phyloP scores from a whole-genome alignment of 352 stramenopile genomes.

The Stephanocyclus meneghinianus region DNA sequence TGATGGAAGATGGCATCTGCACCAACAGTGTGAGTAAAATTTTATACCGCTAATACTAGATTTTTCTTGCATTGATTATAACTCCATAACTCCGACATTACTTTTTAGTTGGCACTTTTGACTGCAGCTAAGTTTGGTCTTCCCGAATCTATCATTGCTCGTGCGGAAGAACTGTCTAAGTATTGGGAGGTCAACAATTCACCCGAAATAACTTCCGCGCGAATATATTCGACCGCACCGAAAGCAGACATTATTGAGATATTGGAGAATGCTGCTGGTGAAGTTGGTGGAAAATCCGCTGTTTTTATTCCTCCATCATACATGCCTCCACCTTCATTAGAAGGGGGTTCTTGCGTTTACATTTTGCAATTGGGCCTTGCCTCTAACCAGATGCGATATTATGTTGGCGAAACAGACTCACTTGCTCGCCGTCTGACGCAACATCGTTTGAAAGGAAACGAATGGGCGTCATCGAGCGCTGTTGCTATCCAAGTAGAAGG shows the following conservation, averaged over 20 bases:
- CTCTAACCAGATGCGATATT: slow-evolving; percentile 51
- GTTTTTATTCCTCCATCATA: slow-evolving; percentile 35
- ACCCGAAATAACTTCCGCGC: slow-evolving; percentile 1
- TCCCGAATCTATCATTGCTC: slow-evolving; percentile 68
- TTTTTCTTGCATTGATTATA: neutral
- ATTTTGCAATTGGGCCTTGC: slow-evolving; percentile 59
- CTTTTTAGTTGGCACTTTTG: slow-evolving; percentile 69
- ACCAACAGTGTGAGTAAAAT: slow-evolving; percentile 56
- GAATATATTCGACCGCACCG: neutral
- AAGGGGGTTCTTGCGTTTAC: slow-evolving; percentile 80
- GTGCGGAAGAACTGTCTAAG: slow-evolving; percentile 65
- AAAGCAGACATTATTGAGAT: slow-evolving; percentile 39
- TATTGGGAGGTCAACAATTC: slow-evolving; percentile 12
- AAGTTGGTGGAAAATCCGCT: slow-evolving; percentile 6
- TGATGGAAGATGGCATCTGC: slow-evolving; percentile 84
- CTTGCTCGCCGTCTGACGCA: slow-evolving; percentile 63
- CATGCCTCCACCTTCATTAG: slow-evolving; percentile 61
- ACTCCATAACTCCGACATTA: neutral
- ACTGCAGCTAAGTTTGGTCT: slow-evolving; percentile 83
- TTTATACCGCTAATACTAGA: neutral
- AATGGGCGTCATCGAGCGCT: slow-evolving; percentile 47
- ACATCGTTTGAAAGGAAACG: slow-evolving; percentile 64
- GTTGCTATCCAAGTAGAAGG: slow-evolving; percentile 56
- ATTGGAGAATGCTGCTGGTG: slow-evolving; percentile 29
- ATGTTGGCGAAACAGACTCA: slow-evolving; percentile 82